phyloP scores from a whole-genome alignment of 176 grass and related monocot species.

The Zizania latifolia region DNA sequence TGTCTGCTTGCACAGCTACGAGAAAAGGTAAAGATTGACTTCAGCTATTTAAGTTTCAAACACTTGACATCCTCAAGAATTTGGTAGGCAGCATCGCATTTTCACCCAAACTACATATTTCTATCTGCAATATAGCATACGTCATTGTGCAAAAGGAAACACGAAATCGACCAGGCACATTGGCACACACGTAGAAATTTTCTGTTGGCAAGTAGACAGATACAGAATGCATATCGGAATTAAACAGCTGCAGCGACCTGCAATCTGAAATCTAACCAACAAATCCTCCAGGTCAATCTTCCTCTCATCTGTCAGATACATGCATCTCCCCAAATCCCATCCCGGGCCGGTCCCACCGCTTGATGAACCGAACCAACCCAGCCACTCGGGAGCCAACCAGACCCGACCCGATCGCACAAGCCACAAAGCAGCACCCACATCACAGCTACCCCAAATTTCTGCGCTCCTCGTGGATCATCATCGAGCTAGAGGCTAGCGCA shows the following conservation, averaged over 20 bases:
- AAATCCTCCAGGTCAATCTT: not conserved
- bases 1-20: not conserved
- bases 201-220: not conserved
- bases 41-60: not conserved
- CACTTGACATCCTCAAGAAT: not conserved
- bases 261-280: slow-evolving; percentile 18
- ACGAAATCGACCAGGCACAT: not conserved
- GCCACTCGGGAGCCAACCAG: not conserved
- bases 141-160: not conserved
- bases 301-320: not conserved
- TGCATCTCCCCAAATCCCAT: not conserved
- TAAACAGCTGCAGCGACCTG: not conserved
- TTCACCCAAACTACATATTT: not conserved
- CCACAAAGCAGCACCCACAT: not conserved
- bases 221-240: not conserved
- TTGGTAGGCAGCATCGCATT: not conserved
- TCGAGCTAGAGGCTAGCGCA: not conserved
- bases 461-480: not conserved
- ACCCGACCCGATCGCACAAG: slow-evolving; percentile 5
- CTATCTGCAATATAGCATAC: not conserved
- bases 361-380: not conserved
- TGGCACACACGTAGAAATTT: not conserved
- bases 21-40: not conserved
- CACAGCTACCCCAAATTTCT: slow-evolving; percentile 3
- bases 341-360: not conserved